These are phyloP conservation scores for Tuber microsphaerosporum DNA, from an alignment of 495 filamentous ascomycete species.

Conservation along the genomic window DNA sequence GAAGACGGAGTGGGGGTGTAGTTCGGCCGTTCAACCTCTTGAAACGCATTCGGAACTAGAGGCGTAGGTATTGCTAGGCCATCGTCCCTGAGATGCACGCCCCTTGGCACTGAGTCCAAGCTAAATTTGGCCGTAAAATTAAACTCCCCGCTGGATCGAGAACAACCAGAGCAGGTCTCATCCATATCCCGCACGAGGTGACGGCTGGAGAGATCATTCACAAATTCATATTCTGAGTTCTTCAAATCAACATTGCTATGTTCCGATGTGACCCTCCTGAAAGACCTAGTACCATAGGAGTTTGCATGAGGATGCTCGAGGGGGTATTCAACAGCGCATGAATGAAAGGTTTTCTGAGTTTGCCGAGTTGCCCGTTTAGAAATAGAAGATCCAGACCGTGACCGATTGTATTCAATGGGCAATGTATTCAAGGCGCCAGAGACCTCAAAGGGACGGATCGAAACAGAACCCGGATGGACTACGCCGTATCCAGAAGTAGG, in stretches of 20 bases:
- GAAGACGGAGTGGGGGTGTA: no score
- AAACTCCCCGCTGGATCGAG: not conserved
- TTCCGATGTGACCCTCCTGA: not conserved
- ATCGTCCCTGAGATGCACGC: no score
- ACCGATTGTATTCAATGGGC: not conserved
- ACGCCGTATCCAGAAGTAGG: not conserved
- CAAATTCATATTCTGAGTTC: not conserved
- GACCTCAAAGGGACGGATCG: not conserved
- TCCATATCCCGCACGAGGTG: no score
- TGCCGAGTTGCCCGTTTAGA: not conserved
- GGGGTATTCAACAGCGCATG: not conserved
- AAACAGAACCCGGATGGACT: not conserved
- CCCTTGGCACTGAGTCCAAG: not conserved
- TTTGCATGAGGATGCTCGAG: not conserved
- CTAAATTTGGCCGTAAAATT: not conserved
- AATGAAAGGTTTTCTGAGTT: not conserved
- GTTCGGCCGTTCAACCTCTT: no score
- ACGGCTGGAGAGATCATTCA: no score
- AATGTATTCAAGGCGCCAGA: not conserved
- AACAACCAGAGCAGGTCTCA: no score
- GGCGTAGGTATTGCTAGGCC: no score
- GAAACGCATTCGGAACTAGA: no score
- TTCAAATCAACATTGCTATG: not conserved
- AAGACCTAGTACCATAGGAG: not conserved
- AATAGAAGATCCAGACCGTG: not conserved